Evolutionary conservation across 768 basidiomycete genomes (phyloP).

Genomic region (Lentinus brumalis): DNA sequence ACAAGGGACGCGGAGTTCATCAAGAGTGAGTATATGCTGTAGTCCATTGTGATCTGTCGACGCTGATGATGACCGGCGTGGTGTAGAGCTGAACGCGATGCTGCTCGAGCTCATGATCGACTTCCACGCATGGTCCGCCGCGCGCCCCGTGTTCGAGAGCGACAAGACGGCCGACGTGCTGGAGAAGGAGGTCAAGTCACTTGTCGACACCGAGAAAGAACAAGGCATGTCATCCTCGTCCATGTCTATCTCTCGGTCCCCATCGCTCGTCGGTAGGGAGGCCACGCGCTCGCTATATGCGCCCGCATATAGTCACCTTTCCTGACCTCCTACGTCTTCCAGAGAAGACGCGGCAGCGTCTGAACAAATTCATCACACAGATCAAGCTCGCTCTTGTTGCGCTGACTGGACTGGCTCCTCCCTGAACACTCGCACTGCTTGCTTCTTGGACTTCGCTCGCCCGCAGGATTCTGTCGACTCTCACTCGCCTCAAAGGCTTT

Average conservation of each 20-base stretch:
- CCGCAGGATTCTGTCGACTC: not conserved
- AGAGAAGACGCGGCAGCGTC: constrained; percentile 36
- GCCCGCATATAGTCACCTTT: constrained; percentile 2
- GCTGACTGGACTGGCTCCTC: constrained; percentile 26
- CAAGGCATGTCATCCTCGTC: constrained; percentile 37
- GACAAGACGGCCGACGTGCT: constrained; percentile 30
- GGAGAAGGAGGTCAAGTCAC: constrained; percentile 30
- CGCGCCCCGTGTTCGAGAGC: constrained; percentile 35
- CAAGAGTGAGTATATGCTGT: constrained; percentile 35
- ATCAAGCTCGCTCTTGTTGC: constrained; percentile 39
- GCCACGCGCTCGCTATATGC: constrained; percentile 4
- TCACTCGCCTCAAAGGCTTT: too few species aligned
- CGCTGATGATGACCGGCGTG: not conserved
- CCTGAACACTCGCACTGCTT: not conserved
- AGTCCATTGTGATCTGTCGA: too few species aligned
- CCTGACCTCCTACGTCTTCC: constrained; percentile 4
- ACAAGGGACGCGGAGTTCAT: constrained; percentile 37
- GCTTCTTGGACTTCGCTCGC: not conserved
- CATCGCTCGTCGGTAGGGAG: constrained; percentile 31
- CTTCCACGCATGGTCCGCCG: constrained; percentile 40
- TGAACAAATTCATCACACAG: constrained; percentile 34
- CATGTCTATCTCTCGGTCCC: not conserved
- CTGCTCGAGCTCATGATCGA: constrained; percentile 37
- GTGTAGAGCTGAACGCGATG: constrained; percentile 35
- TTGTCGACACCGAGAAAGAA: constrained; percentile 34